Base-by-base conservation (phyloP, 1,139 yeast genomes). In the Pichia sp. region DNA sequence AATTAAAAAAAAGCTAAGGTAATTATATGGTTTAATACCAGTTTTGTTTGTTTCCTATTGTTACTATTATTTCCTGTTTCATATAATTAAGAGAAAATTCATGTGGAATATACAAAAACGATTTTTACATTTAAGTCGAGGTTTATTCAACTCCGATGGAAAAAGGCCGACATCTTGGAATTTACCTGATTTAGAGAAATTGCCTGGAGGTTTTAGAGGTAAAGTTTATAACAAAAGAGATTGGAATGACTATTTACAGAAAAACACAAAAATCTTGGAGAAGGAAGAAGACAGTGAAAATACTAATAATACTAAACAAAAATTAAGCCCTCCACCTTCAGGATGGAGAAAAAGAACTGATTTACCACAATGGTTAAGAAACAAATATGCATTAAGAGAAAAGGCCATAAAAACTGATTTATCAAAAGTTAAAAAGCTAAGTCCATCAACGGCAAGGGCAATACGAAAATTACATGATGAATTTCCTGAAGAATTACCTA, bases 381-480 rank as follows among this genome's bases (percentile, higher is more conserved):
- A 90, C 53, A 79, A 80, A 51, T 71, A 71, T 53, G 76, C 92
- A 0, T 53, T 82, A 22, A 66, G 69, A 43, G 80, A 77, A 53
- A 78, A 87, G 54, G 50, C 52, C 10, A n/a, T 51, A 29, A 53
- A 51, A 28, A 34, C 51, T 12, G 60, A 58, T 44, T 36, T 55
- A 16, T 36, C 51, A 7, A 51, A 49, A 1, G 68, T 72, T 5
- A 80, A 76, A 56, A 79, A 73, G 55, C 60, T 90, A 6, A 79
- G 89, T 8, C 69, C 95, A 39, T 80, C 76, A 38, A 80, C 84
- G 20, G 85, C 89, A 73, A 78, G 74, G 23, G 80, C 80, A 43
- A 72, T 90, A 6, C 66, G 86, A 43, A 61, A 69, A 10, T 58
- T 89, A 37, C 81, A 78, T 52, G 64, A 65, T 28, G 53, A 63